Conservation (phyloP, 202 grass and related monocot species). For the Elaeis oleifera region DNA sequence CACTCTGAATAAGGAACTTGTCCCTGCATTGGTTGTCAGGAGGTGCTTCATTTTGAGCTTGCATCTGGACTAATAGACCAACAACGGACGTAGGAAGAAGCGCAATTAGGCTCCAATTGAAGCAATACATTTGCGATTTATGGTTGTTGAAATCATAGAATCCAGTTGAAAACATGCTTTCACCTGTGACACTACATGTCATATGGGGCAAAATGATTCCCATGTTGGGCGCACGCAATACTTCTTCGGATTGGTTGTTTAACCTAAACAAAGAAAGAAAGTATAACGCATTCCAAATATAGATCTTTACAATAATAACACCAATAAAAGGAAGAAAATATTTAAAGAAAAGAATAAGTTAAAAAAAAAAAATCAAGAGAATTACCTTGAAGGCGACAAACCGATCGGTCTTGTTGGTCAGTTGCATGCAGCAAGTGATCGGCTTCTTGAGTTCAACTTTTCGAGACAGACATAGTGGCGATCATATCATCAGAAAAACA, state of each 20-base stretch:
- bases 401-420: constrained; percentile 72
- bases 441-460: constrained; percentile 70
- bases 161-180: neutral
- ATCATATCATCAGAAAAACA: constrained; percentile 18
- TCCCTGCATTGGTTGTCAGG: constrained; percentile 84
- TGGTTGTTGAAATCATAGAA: constrained; percentile 4
- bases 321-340: neutral
- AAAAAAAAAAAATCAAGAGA: neutral
- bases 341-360: neutral
- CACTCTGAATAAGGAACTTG: constrained; percentile 86
- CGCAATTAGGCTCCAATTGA: neutral
- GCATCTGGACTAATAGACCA: constrained; percentile 53
- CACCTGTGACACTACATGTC: constrained; percentile 49
- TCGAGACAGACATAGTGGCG: neutral
- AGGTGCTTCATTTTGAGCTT: constrained; percentile 69
- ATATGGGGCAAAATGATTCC: constrained; percentile 46
- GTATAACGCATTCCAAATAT: constrained; percentile 6
- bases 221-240: constrained; percentile 68
- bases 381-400: constrained; percentile 77
- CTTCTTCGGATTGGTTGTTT: constrained; percentile 81
- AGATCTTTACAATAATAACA: neutral
- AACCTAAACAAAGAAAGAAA: constrained; percentile 40
- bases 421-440: constrained; percentile 59
- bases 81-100: constrained; percentile 5
- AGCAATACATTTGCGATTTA: too few species aligned